Base-by-base conservation (phyloP, 495 filamentous ascomycete genomes). In the Penicillium mononematosum region DNA sequence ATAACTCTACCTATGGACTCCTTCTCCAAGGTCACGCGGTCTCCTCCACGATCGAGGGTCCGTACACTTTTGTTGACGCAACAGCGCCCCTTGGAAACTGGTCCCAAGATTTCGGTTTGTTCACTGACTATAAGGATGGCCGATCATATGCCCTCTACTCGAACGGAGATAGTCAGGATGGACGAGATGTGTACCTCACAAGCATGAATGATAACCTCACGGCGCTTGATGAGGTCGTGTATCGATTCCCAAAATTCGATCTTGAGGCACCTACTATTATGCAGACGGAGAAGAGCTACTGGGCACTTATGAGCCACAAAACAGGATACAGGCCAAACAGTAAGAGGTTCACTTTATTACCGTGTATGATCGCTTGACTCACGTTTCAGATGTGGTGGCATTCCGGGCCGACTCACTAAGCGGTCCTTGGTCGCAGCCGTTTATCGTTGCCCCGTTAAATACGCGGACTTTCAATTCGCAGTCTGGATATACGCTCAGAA, bases 351-450 rank as follows among this genome's bases (percentile, higher is more conserved):
- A 17, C 2, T 55, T 39, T 14, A 10, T 5, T 1, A 17, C 11
- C 9, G 8, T 41, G 14, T 11, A 4, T 27, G 11, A 17, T 1
- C 17, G 2, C 3, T n/a, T 19, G 36, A 3, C 53, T 32, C 56
- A 41, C 25, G 2, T 11, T 14, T 11, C 44, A 68, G 62, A 68
- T 36, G 65, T 68, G 17, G 65, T 68, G 20, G 65, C 60, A 19
- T 68, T 68, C 56, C 52, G 65, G 1, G 65, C 65, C 20, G 65
- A 68, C 62, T 71, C 66, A 3, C 60, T 82, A 17, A 66, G 59
- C n/a, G 80, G 80, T 0, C 78, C 78, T 0, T 81, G 80, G 80
- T 77, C 73, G 1, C 77, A 80, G 64, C 78, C 78, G 0, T 81
- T 73, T 51, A 77, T 75, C 14, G 67, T 81, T 4, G 64, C 76